phyloP scores from a whole-genome alignment of 2,329 filamentous ascomycete species.

The Pseudogymnoascus sp. region DNA sequence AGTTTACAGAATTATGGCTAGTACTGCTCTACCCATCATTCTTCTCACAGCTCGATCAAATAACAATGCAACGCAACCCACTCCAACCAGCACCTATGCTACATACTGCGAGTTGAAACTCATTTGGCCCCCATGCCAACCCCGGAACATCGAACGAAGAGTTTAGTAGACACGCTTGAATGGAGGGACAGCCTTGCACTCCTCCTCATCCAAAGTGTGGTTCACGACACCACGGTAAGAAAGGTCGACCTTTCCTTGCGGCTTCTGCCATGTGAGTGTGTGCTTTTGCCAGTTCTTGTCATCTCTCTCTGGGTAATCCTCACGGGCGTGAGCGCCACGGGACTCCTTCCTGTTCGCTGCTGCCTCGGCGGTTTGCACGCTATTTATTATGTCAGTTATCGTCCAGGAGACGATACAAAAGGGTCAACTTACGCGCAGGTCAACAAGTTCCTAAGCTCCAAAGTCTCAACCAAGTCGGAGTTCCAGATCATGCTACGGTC shows the following conservation, averaged over 20 bases:
- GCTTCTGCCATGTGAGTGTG: constrained; percentile 93
- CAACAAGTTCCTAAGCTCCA: constrained; percentile 89
- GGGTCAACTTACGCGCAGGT: constrained; percentile 75
- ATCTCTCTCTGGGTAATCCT: constrained; percentile 93
- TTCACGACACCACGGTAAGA: constrained; percentile 76
- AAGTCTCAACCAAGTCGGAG: constrained; percentile 90
- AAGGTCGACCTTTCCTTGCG: constrained; percentile 80
- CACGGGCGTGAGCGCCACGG: constrained; percentile 90
- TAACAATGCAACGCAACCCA: constrained; percentile 10
- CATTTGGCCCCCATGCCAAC: constrained; percentile 7
- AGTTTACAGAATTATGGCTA: constrained; percentile 10
- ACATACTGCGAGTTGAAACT: constrained; percentile 10
- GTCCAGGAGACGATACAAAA: constrained; percentile 16
- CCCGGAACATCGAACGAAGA: constrained; percentile 2
- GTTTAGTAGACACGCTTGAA: constrained; percentile 87
- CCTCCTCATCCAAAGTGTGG: constrained; percentile 82
- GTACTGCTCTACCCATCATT: constrained; percentile 10
- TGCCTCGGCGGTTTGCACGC: constrained; percentile 81
- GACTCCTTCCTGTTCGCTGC: constrained; percentile 95
- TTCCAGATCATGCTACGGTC: constrained; percentile 99
- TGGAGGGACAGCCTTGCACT: constrained; percentile 93
- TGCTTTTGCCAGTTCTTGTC: constrained; percentile 99
- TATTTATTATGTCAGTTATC: constrained; percentile 29
- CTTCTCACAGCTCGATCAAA: neutral
- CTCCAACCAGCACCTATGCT: constrained; percentile 11